A percentile compares a stretch with the other conserved stretches of the same genome.
phyloP scores from a whole-genome alignment of 176 grass and related monocot genomes.

The Ampelocalamus luodianensis region DNA sequence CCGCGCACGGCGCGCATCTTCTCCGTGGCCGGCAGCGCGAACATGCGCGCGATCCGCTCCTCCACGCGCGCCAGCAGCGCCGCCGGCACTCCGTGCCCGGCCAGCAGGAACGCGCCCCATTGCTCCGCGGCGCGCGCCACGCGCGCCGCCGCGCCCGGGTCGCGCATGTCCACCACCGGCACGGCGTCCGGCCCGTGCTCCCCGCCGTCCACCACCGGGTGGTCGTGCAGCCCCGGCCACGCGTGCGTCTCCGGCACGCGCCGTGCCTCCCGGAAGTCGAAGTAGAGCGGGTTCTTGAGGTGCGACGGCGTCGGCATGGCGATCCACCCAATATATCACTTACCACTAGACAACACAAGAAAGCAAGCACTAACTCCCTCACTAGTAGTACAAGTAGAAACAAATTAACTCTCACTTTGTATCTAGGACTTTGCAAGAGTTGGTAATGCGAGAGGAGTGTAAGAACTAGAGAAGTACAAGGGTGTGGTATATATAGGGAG shows the following conservation, averaged over 20 bases:
- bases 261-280: conserved; percentile 49
- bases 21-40: conserved; percentile 69
- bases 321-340: not conserved
- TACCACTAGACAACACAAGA: not conserved
- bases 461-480: conserved; percentile 49
- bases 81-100: conserved; percentile 53
- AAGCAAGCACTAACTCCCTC: not conserved
- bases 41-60: conserved; percentile 63
- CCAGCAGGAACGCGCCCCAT: conserved; percentile 88
- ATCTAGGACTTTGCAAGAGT: conserved; percentile 38
- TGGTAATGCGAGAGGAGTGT: conserved; percentile 35
- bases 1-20: conserved; percentile 74
- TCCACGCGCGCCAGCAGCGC: conserved; percentile 63
- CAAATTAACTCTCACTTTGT: not conserved
- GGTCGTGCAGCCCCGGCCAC: conserved; percentile 72
- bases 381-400: not conserved
- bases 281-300: conserved; percentile 56
- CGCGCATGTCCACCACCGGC: conserved; percentile 71
- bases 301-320: conserved; percentile 62
- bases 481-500: conserved; percentile 49
- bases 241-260: conserved; percentile 85
- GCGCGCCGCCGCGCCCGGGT: not conserved
- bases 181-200: conserved; percentile 47
- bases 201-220: conserved; percentile 58
- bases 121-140: conserved; percentile 61